Evolutionary conservation across 2,329 filamentous ascomycete genomes (phyloP), one percentile per base, ranked within the genome.

Genomic region (Westerdykella sp.): DNA sequence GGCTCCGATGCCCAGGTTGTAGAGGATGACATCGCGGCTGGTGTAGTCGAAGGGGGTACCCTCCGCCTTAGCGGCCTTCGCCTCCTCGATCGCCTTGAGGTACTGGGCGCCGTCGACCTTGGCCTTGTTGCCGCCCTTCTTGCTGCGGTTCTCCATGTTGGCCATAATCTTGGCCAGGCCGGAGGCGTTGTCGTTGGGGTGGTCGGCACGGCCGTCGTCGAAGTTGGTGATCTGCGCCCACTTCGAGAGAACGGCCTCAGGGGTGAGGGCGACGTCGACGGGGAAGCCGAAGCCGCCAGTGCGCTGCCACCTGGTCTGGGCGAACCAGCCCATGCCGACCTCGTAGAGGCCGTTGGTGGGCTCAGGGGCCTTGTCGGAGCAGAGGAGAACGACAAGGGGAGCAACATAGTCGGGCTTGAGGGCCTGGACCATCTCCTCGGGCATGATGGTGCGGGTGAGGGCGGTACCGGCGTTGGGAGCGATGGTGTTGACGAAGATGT

Each of bases 391-490:
- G 40, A 98, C 90, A 31, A 97, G 73, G 48, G 93, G 93, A 41
- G 93, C 93, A 68, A 98, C 90, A 71, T 95, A 97, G 65, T 97
- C 91, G 47, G 93, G 93, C 82, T 97, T 98, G 78, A 98, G 95
- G 37, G 93, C 91, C 74, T 97, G 90, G 14, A 98, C 90, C 74
- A 97, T 82, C 74, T 98, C 93, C 71, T 95, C 89, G 23, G 93
- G 93, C 76, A 98, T 80, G 66, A 98, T 87, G 40, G 87, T 91
- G 55, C 83, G 80, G 43, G 93, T 98, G 87, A 98, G 93, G 65
- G 84, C 83, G 36, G 93, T 98, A 57, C 93, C 93, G 32, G 93
- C 93, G 62, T 97, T 98, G 56, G 93, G 93, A 18, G 93, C 93
- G 61, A 98, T 96, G 45, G 90, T 95, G 78, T 98, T 98, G 69